A percentile compares a stretch with the other conserved stretches of the same genome.
These are phyloP conservation scores for Yarrowia porcina DNA, from an alignment of 805 yeast species.

Conservation along the genomic window DNA sequence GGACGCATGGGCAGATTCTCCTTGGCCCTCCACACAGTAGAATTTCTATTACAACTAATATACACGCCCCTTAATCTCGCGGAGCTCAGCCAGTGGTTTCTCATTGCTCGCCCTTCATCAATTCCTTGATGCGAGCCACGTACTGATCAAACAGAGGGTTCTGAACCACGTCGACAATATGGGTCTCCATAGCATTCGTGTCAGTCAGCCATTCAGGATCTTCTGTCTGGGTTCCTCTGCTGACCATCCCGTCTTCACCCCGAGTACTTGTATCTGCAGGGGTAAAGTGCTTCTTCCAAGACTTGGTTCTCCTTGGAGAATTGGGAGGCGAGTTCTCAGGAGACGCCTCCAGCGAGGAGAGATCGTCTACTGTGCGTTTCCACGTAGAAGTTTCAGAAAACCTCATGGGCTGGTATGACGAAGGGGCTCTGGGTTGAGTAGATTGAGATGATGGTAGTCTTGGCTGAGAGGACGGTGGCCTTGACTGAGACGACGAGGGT, in stretches of 20 bases:
- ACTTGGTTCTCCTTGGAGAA: neutral
- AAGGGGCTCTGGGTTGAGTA: neutral
- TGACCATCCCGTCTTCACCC: neutral
- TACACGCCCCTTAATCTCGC: neutral
- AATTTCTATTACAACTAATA: neutral
- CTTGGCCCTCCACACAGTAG: neutral
- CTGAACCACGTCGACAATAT: neutral
- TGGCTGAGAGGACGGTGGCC: neutral
- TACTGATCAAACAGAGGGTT: neutral
- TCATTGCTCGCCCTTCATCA: neutral
- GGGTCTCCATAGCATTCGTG: neutral
- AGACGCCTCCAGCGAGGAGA: neutral
- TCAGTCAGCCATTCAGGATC: neutral
- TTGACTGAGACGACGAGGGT: too few species aligned
- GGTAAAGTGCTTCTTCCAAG: neutral
- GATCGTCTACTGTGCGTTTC: neutral
- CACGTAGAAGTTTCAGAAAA: neutral
- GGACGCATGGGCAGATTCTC: neutral
- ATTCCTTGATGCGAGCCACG: conserved; percentile 11
- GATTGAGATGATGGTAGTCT: neutral
- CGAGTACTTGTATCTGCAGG: neutral
- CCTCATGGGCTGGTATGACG: neutral
- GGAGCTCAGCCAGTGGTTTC: too few species aligned
- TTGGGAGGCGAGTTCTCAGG: neutral
- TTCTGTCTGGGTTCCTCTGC: conserved; percentile 12